Base-by-base conservation (phyloP, 2,329 filamentous ascomycete genomes). In the Ascochyta koolunga region DNA sequence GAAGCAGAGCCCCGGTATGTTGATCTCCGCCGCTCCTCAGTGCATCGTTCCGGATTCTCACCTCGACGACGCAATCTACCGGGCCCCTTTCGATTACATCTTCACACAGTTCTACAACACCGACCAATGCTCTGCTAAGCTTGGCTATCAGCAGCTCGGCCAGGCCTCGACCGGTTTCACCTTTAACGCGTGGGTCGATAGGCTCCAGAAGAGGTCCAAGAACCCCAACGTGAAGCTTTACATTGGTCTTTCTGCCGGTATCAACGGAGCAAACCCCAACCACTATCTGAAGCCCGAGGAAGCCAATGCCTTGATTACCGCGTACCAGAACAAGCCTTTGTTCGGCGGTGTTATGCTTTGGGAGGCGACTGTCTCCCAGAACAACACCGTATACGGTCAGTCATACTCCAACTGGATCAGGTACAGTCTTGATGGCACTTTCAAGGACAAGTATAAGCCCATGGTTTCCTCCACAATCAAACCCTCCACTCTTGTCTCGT, bases 321-420 rank as follows among this genome's bases (percentile, higher is more conserved):
- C 65, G 31, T 67, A 68, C 58, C 40, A 58, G 37, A 37, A 27
- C 15, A 65, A 73, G 19, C 50, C 72, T 19, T 71, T 69, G 2
- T 86, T 86, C 59, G 84, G 82, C 35, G 84, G 84, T 71, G 74
- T 85, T 35, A 86, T 86, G 83, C 67, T 86, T 5, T 86, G 82
- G 81, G 83, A 85, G 46, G 80, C 82, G 5, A 82, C 80, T 1
- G 74, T 75, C 10, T 78, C 78, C n/a, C 68, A 76, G 11, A 71
- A 72, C 46, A 84, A 83, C 62, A 50, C 69, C 13, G 73, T 78
- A 48, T 75, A 78, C 49, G 76, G 69, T n/a, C 62, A 73, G 40
- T 70, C 73, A 18, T 84, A 80, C 68, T 72, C 76, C 2, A 71
- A 76, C 45, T 77, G 78, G 70, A 79, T 82, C 56, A 83, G 82